These are phyloP conservation scores for Neophaeococcomyces mojaviensis DNA, from an alignment of 2,329 filamentous ascomycete species.

Conservation along the genomic window DNA sequence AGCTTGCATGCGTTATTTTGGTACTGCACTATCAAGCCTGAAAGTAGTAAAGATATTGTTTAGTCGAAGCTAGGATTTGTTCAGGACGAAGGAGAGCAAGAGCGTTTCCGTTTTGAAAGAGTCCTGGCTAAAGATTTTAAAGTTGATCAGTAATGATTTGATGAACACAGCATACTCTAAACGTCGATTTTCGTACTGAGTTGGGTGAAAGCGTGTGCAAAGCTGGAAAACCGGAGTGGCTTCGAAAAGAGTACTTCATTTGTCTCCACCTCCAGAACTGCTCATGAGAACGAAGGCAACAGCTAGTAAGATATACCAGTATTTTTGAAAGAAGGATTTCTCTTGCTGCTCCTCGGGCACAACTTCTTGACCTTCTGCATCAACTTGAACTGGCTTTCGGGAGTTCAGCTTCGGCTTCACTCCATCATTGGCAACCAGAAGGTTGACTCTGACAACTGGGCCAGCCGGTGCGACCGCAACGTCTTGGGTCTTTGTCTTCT, in stretches of 20 bases:
- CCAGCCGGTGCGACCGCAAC: slow-evolving; percentile 12
- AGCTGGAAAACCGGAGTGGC: too few relatives aligned
- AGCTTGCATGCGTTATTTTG: too few relatives aligned
- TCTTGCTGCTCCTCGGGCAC: slow-evolving; percentile 31
- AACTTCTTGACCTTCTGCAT: slow-evolving; percentile 28
- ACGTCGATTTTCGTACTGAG: too few relatives aligned
- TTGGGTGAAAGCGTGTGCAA: too few relatives aligned
- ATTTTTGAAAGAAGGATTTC: slow-evolving; percentile 41
- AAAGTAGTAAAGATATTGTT: too few relatives aligned
- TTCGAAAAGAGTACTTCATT: neutral
- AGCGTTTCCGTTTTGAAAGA: too few relatives aligned
- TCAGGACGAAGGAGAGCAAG: too few relatives aligned
- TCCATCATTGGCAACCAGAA: slow-evolving; percentile 28
- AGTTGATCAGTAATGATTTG: too few relatives aligned
- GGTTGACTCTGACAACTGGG: slow-evolving; percentile 26
- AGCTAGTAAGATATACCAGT: slow-evolving; percentile 42
- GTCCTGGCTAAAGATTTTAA: too few relatives aligned
- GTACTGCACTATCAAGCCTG: too few relatives aligned
- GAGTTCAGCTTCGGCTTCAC: slow-evolving; percentile 34
- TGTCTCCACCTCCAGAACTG: slow-evolving; percentile 30
- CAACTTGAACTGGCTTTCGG: slow-evolving; percentile 32
- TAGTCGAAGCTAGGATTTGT: too few relatives aligned
- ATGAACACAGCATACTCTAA: too few relatives aligned
- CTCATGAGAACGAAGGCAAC: slow-evolving; percentile 35
- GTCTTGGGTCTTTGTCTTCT: slow-evolving; percentile 3